Percentiles rank a stretch among this genome's conserved stretches.
Evolutionary conservation across 2,329 filamentous ascomycete species (phyloP).

Genomic region (Atkinsonella texensis): DNA sequence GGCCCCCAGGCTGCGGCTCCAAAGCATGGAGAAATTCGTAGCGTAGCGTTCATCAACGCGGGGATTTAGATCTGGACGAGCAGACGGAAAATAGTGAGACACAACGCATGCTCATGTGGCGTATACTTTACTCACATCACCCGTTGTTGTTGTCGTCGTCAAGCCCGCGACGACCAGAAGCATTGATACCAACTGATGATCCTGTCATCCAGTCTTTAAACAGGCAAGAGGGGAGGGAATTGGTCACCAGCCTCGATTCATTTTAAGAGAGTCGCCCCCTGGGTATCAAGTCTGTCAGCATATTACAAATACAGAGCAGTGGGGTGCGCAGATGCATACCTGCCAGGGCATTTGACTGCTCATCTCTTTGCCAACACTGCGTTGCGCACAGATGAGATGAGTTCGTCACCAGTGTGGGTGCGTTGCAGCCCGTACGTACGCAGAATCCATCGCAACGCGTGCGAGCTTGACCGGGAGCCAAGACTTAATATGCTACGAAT

Average conservation of each 20-base stretch:
- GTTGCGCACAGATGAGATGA: not conserved
- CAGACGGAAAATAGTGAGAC: not conserved
- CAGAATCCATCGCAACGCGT: not conserved
- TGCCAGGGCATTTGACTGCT: not conserved
- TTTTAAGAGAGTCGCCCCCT: not conserved
- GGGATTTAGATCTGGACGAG: not conserved
- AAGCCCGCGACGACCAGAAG: not conserved
- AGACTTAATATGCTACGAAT: not conserved
- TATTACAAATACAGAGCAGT: not conserved
- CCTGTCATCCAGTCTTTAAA: no score
- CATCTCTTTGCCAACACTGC: not conserved
- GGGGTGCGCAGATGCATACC: not conserved
- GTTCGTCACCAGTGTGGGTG: not conserved
- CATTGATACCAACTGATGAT: no score
- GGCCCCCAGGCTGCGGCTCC: not conserved
- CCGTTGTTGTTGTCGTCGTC: not conserved
- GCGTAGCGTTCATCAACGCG: not conserved
- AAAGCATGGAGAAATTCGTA: not conserved
- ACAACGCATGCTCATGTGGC: not conserved
- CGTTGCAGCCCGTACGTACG: not conserved
- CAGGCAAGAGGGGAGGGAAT: no score
- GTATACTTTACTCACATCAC: not conserved
- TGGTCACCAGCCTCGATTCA: no score
- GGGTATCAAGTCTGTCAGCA: not conserved
- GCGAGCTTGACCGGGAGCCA: slow-evolving; percentile 1